Percentiles rank a stretch among this genome's conserved stretches.
phyloP scores from a whole-genome alignment of 345 rosid genomes.

The Pseudoturritis turrita region DNA sequence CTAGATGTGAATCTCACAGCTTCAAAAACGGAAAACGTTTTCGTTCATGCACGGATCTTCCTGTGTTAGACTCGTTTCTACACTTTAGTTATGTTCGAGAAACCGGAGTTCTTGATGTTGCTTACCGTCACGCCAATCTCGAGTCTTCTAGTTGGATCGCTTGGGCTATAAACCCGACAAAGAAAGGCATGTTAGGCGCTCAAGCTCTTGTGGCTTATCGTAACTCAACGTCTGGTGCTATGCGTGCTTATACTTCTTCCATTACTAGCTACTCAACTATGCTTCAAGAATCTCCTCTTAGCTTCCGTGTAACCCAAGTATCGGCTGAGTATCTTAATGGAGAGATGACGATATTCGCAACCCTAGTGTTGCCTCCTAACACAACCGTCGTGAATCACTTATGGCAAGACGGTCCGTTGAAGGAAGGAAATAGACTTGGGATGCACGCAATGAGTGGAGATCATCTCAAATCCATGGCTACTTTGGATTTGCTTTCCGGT shows the following conservation, averaged over 20 bases:
- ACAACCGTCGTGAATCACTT: conserved; percentile 40
- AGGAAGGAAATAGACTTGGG: conserved; percentile 1
- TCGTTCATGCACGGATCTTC: conserved; percentile 41
- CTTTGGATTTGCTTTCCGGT: conserved; percentile 35
- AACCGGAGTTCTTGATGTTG: conserved; percentile 38
- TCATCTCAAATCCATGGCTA: conserved; percentile 4
- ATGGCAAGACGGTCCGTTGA: conserved; percentile 46
- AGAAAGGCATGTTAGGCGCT: conserved; percentile 39
- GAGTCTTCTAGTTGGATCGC: conserved; percentile 45
- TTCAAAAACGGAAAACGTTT: conserved; percentile 35
- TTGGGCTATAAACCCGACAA: conserved; percentile 57
- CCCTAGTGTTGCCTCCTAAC: conserved; percentile 29
- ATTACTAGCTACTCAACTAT: conserved; percentile 15
- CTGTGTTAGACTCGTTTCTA: conserved; percentile 44
- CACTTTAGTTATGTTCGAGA: conserved; percentile 50
- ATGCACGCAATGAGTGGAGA: conserved; percentile 16
- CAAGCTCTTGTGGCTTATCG: conserved; percentile 52
- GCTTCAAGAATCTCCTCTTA: conserved; percentile 30
- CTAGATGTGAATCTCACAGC: conserved; percentile 27
- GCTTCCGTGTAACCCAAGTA: conserved; percentile 39
- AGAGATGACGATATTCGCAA: conserved; percentile 57
- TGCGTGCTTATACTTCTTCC: conserved; percentile 38
- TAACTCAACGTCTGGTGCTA: conserved; percentile 28
- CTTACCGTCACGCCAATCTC: conserved; percentile 48
- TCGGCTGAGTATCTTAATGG: conserved; percentile 18